Conservation (phyloP, 1,284 basidiomycete species). For the Malassezia sympodialis region DNA sequence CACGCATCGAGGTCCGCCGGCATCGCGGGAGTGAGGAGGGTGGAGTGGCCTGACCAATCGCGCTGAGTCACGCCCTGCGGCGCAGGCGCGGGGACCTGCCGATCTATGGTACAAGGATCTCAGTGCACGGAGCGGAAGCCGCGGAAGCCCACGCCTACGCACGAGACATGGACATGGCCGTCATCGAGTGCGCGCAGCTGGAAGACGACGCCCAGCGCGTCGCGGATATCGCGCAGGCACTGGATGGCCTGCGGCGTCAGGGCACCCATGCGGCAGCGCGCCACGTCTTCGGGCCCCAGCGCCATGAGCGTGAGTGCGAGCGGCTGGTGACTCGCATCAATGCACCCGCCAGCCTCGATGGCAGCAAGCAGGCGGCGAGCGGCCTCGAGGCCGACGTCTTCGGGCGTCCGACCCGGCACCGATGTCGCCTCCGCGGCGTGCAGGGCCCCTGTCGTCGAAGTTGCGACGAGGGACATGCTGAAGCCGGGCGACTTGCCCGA, state of each 20-base stretch:
- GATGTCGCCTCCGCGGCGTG: slow-evolving; percentile 71
- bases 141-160: slow-evolving; percentile 38
- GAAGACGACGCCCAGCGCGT: slow-evolving; percentile 64
- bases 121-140: slow-evolving; percentile 29
- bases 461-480: slow-evolving; percentile 76
- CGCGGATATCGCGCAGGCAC: slow-evolving; percentile 71
- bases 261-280: slow-evolving; percentile 71
- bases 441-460: slow-evolving; percentile 80
- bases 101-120: neutral
- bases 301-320: slow-evolving; percentile 85
- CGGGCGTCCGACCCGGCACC: slow-evolving; percentile 53
- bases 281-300: slow-evolving; percentile 88
- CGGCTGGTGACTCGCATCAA: slow-evolving; percentile 79
- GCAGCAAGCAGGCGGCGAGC: slow-evolving; percentile 68
- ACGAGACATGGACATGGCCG: slow-evolving; percentile 23
- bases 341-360: slow-evolving; percentile 72
- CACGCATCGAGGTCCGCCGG: neutral
- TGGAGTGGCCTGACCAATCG: neutral
- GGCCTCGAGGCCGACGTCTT: slow-evolving; percentile 77
- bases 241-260: slow-evolving; percentile 68
- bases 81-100: neutral
- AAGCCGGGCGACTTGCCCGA: slow-evolving; percentile 96
- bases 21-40: slow-evolving; percentile 3
- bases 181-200: slow-evolving; percentile 48
- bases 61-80: neutral